These are phyloP conservation scores for Cladosporium sp. DNA, from an alignment of 2,329 filamentous ascomycete genomes.

Conservation along the genomic window DNA sequence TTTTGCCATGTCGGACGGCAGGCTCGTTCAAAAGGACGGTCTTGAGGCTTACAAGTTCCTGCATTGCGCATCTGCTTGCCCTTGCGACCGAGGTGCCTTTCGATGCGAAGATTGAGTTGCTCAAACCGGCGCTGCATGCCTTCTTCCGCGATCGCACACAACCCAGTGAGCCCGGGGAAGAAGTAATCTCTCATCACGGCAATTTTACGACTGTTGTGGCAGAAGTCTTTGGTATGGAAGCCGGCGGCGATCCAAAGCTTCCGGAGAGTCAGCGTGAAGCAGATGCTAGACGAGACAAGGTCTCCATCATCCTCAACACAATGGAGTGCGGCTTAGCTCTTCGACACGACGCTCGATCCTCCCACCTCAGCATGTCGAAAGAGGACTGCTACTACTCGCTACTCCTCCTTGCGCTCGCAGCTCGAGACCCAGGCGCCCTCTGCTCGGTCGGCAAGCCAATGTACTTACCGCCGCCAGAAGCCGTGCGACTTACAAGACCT, in stretches of 20 bases:
- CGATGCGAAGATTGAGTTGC: slow-evolving; percentile 26
- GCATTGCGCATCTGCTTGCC: slow-evolving; percentile 38
- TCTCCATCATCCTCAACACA: slow-evolving; percentile 39
- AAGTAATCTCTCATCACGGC: slow-evolving; percentile 27
- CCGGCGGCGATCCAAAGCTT: slow-evolving; percentile 39
- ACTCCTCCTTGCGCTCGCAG: slow-evolving; percentile 37
- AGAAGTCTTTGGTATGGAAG: slow-evolving; percentile 38
- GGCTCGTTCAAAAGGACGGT: slow-evolving; percentile 22
- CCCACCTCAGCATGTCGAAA: slow-evolving; percentile 26
- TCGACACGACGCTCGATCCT: slow-evolving; percentile 24
- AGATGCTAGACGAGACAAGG: slow-evolving; percentile 42
- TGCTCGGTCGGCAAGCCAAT: slow-evolving; percentile 34
- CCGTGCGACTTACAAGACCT: background rate
- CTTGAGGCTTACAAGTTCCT: slow-evolving; percentile 38
- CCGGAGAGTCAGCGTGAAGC: slow-evolving; percentile 37
- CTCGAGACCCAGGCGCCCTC: slow-evolving; percentile 38
- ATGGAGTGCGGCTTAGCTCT: slow-evolving; percentile 37
- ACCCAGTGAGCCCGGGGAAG: slow-evolving; percentile 19
- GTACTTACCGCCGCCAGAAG: slow-evolving; percentile 16
- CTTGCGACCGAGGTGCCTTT: slow-evolving; percentile 33
- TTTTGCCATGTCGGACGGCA: slow-evolving; percentile 33
- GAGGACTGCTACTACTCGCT: slow-evolving; percentile 40
- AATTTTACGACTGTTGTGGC: slow-evolving; percentile 34
- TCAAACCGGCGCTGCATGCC: slow-evolving; percentile 31
- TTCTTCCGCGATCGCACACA: slow-evolving; percentile 33